Base-by-base conservation (phyloP, 371 early-diverging fungal genomes). In the Mucor saturninus region DNA sequence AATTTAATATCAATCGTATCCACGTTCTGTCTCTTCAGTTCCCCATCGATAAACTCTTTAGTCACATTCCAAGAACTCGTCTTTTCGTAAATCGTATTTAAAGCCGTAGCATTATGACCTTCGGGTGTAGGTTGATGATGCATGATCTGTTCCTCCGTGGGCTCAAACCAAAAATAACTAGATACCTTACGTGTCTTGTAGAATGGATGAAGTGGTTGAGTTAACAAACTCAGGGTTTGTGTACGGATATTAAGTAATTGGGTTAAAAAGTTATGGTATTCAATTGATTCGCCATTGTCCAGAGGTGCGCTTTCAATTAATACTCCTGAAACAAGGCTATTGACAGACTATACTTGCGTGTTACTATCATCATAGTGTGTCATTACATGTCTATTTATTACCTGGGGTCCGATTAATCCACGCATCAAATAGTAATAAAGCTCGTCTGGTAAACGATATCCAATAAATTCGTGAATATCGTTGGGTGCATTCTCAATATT, bases 391-490 rank as follows among this genome's bases (percentile, higher is more conserved):
- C 21, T 21, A 21, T 21, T 21, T 21, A 59, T 32, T 53, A 86
- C 83, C 61, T 87, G 88, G 32, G 90, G 88, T 5, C 86, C 83
- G 51, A 93, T 74, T 2, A 89, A 63, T n/a, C 95, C 91, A 13
- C 81, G 84, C 49, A 88, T 84, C 46, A 93, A 68, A 56, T 89
- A 90, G 58, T 86, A 90, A 60, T 92, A 93, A 14, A 90, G 73
- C 32, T 85, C 86, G 50, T 87, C 86, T 1, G 94, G 94, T 55
- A 93, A 76, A 31, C 91, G 85, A 65, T 88, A 88, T 9, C 93
- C 95, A 59, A 94, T 88, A 38, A 93, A 86, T 59, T 91, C 91
- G 61, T 94, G 94, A 40, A 94, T 83, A 68, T 94, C 94, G 53
- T 81, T 88, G 2, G 91, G 91, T 32, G 89, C 86, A 21, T 81